Base-by-base conservation (phyloP, 2,329 filamentous ascomycete species). In the Penicillium griseofulvum region DNA sequence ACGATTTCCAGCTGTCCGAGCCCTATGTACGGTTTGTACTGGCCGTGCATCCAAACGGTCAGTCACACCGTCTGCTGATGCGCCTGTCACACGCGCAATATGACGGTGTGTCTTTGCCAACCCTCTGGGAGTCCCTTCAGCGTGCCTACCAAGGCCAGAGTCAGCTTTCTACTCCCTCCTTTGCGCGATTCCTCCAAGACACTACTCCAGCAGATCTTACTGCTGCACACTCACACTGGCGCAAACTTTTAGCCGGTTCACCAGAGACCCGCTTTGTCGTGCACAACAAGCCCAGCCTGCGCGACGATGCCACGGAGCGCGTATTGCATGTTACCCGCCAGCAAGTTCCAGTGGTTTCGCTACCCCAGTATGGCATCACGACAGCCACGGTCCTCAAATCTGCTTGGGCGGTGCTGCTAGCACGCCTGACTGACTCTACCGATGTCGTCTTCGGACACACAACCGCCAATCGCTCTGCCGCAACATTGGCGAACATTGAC, bases 401-500 rank as follows among this genome's bases (percentile, higher is more conserved):
- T 0, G 82, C 82, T 0, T 86, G 83, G 82, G 79, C 81, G 0
- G 77, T 82, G 56, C 77, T 81, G 0, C 74, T 86, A 7, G 79
- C 81, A 0, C 80, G 76, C 24, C 68, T 84, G 10, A 78, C 80
- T 0, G 77, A 74, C 0, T 72, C 67, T 0, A 69, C 76, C 6
- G 83, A 86, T 39, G 76, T 86, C 7, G 74, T 84, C 4, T 85
- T 85, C 53, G 83, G 83, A 8, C 79, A 84, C 61, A 68, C 80
- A 3, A 71, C 83, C 14, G 77, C 80, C 11, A 79, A 79, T 1
- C 78, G 79, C 19, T 36, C 33, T 36, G 77, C 79, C 55, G 63
- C 78, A 1, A 66, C 69, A 2, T 72, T 80, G 1, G 68, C 73
- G 0, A 71, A 54, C 12, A 57, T 66, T 17, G 64, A 68, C 17